phyloP scores from a whole-genome alignment of 345 rosid genomes.

The Populus euphratica region DNA sequence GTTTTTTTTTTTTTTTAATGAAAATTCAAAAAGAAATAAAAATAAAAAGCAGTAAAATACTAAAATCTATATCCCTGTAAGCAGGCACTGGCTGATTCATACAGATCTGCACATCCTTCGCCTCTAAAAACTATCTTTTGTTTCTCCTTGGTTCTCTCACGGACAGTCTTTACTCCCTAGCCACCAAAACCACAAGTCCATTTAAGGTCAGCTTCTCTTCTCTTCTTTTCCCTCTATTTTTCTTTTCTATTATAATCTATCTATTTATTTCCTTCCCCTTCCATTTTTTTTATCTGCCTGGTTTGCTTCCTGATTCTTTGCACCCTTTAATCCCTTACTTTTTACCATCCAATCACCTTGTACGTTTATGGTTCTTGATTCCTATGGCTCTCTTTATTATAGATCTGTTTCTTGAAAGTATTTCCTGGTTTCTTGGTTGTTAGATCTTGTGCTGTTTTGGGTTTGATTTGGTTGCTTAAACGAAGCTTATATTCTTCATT shows the following conservation, averaged over 20 bases:
- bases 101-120: background rate
- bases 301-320: slow-evolving; percentile 9
- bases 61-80: background rate
- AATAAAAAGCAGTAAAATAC: background rate
- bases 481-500: background rate
- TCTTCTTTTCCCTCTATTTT: background rate
- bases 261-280: background rate
- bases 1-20: background rate
- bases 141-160: background rate
- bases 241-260: background rate
- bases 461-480: background rate
- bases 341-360: slow-evolving; percentile 15
- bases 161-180: background rate
- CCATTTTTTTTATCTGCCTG: background rate
- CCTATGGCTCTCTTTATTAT: background rate
- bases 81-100: background rate
- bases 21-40: background rate
- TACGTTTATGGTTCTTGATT: slow-evolving; percentile 1
- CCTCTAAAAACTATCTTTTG: background rate
- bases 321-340: background rate
- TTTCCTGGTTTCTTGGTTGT: background rate
- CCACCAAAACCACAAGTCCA: slow-evolving; percentile 5
- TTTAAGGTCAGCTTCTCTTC: slow-evolving; percentile 16
- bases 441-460: background rate
- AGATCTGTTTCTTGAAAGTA: slow-evolving; percentile 15